Base-by-base conservation (phyloP, 129 eudicot genomes). In the Scalesia atractyloides region DNA sequence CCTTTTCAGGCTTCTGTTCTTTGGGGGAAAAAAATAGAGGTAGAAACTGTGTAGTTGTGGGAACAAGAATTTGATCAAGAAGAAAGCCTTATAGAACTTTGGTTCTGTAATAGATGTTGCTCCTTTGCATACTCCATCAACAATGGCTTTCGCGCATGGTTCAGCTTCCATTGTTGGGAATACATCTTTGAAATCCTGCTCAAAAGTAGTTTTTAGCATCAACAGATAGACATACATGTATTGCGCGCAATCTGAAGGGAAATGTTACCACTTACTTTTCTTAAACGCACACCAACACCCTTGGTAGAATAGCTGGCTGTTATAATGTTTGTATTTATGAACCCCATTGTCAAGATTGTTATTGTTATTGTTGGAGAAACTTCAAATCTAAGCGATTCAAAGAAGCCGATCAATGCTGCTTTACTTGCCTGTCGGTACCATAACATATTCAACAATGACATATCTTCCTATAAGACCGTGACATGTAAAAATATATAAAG, bases 321-420 rank as follows among this genome's bases (percentile, higher is more conserved):
- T 59, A 56, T 69, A 65, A 82, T 14, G 37, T 70, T 68, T 52
- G 86, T 66, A 18, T 82, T 64, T 30, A 76, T 58, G 51, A 81
- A 75, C 10, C 91, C 91, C 3, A 80, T 83, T 15, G 81, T 79
- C 22, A 77, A 62, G 7, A 84, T 72, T 48, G 85, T 79, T 22
- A 86, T 59, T 4, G 57, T 48, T 66, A 86, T 47, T 43, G 61
- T 73, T 0, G 82, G 67, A 5, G 73, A 76, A 16, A 80, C 62
- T 75, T 86, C 91, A 15, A 75, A 70, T 60, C 88, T 81, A 53
- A 87, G 78, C 13, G 86, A 64, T 50, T 87, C 89, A 9, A 69
- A 84, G 71, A 84, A 73, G 76, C 81, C 50, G 3, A 81, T 70
- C 79, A 84, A 39, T 69, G 89, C 92, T 51, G 88, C 86, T 84